These are phyloP conservation scores for Xylariaceae sp. DNA, from an alignment of 2,329 filamentous ascomycete genomes.

Conservation along the genomic window DNA sequence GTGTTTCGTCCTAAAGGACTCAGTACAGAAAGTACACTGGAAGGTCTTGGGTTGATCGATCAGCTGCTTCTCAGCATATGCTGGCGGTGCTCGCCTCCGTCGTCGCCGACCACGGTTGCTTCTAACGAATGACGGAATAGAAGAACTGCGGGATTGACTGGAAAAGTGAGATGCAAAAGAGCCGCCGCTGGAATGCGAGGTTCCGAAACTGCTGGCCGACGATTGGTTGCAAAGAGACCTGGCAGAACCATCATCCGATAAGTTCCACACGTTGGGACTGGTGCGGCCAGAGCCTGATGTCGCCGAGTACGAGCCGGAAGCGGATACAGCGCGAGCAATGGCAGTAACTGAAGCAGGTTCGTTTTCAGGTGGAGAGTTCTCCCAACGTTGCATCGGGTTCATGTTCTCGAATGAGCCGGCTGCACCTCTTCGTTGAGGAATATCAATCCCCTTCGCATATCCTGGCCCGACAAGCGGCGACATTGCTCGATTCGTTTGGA, in stretches of 20 bases:
- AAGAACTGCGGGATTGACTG: conserved; percentile 55
- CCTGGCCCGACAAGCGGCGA: conserved; percentile 64
- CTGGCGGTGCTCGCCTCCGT: conserved; percentile 43
- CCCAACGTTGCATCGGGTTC: conserved; percentile 57
- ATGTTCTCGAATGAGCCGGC: conserved; percentile 48
- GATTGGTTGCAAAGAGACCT: conserved; percentile 56
- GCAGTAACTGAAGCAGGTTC: conserved; percentile 57
- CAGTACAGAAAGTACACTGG: conserved; percentile 66
- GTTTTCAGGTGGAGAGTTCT: conserved; percentile 56
- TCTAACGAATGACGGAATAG: conserved; percentile 41
- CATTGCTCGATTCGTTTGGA: conserved; percentile 60
- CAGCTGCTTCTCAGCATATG: conserved; percentile 38
- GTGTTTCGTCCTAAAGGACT: conserved; percentile 64
- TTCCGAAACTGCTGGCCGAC: conserved; percentile 57
- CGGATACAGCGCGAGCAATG: conserved; percentile 55
- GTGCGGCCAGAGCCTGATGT: conserved; percentile 49
- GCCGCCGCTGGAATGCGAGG: conserved; percentile 55
- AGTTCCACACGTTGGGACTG: conserved; percentile 54
- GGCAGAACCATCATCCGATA: conserved; percentile 58
- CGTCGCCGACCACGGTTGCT: conserved; percentile 45
- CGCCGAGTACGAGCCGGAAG: conserved; percentile 43
- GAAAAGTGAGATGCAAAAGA: conserved; percentile 59
- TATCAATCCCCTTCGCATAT: conserved; percentile 64
- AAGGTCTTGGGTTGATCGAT: conserved; percentile 51
- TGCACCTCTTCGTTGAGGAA: conserved; percentile 59